These are phyloP conservation scores for Chenopodium formosanum DNA, from an alignment of 148 eudicot species.

Conservation along the genomic window DNA sequence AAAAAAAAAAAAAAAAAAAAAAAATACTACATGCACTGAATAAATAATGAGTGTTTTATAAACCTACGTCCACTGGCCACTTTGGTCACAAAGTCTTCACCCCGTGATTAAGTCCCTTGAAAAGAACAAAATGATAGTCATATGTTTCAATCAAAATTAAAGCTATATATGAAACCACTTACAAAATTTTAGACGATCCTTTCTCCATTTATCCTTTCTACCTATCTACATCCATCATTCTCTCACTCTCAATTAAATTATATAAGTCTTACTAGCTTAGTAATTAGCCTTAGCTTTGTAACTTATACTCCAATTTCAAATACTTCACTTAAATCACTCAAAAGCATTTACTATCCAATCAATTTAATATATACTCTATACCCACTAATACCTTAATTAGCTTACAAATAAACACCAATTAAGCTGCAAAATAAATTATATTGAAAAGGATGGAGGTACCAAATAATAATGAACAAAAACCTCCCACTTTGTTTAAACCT, in stretches of 20 bases:
- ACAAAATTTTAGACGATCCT: conserved; percentile 7
- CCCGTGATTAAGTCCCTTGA: conserved; percentile 5
- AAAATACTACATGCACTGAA: too few species aligned
- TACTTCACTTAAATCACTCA: conserved; percentile 23
- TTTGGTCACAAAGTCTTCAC: conserved; percentile 15
- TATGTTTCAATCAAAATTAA: conserved; percentile 21
- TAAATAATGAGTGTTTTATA: background rate
- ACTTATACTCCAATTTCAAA: conserved; percentile 23
- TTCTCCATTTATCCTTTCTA: conserved; percentile 7
- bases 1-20: too few species aligned
- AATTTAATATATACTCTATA: conserved; percentile 11
- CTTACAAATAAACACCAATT: conserved; percentile 1
- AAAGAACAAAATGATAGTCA: conserved; percentile 16
- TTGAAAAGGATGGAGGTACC: conserved; percentile 17
- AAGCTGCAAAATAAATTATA: too few species aligned
- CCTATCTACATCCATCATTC: conserved; percentile 12
- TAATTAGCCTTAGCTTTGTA: conserved; percentile 7
- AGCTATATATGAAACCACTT: background rate
- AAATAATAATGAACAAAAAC: conserved; percentile 7
- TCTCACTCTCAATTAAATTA: conserved; percentile 12
- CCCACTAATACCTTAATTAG: background rate
- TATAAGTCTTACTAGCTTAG: conserved; percentile 11
- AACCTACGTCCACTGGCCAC: background rate
- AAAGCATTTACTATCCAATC: conserved; percentile 22
- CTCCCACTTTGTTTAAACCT: conserved; percentile 13